Evolutionary conservation across 768 basidiomycete species (phyloP), one percentile per base, ranked within the genome.

Genomic region (Hygrophorus pudorinus): DNA sequence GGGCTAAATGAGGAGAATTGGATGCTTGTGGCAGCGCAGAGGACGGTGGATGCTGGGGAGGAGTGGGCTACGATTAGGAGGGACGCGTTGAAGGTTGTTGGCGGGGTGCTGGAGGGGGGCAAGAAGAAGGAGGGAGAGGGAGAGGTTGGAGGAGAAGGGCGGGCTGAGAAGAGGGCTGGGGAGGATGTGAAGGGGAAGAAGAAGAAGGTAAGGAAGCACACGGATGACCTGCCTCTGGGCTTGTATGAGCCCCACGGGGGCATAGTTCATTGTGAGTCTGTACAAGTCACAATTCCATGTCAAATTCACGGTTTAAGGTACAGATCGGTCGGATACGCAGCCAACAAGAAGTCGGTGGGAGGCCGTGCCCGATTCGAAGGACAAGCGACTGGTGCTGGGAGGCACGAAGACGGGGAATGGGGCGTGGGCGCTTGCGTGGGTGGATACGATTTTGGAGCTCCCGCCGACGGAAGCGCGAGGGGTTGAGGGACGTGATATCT

Each of bases 1-100:
- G 87, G 89, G 1, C 75, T 94, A 8, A 80, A 75, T 29, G 82
- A 79, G 56, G 85, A 92, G 53, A 94, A 94, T 56, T 98, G 92
- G 92, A 93, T 97, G 86, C 70, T 62, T 55, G 74, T 82, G 62
- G 80, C 81, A 48, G 84, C 91, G 1, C 70, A 66, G 52, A 71
- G 82, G 28, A 78, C 80, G 1, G 53, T 64, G 4, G 79, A 85
- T 36, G 68, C 79, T 34, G 81, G 80, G 39, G 65, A 72, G 21
- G 78, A 78, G 50, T 87, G 79, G 79, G 51, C 66, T 18, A 72
- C 68, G 55, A 73, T 75, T 56, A 65, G 86, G 49, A 67, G 60
- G 51, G 75, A 78, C 41, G 66, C 70, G 13, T 56, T 79, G 52
- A 73, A 65, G 44, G 65, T 37, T 12, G 35, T 66, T 41, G 72